Base-by-base conservation (phyloP, 2,329 filamentous ascomycete species). In the Colletotrichum liaoningense region DNA sequence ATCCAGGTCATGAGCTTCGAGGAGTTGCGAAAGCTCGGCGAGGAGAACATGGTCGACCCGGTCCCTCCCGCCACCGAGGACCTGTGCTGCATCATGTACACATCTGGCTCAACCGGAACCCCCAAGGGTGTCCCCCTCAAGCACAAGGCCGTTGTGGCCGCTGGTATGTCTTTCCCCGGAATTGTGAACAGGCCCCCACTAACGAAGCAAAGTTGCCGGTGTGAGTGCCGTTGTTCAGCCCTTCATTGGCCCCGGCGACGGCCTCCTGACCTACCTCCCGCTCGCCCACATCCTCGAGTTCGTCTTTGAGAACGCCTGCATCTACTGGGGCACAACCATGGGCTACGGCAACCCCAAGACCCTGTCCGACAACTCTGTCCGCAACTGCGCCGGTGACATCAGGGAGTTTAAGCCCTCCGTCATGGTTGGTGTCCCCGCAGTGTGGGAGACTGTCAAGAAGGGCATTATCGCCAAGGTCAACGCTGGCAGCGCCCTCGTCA, bases 391-490 rank as follows among this genome's bases (percentile, higher is more conserved):
- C 78, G 95, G 95, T 77, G 95, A 97, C 79, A 97, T 97, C 78
- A 91, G 92, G 75, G 95, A 97, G 81, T 93, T 97, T 83, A 92
- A 91, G 82, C 95, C 95, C 3, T 94, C 93, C 6, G 90, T 97
- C 77, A 87, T 97, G 74, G 93, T 97, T 65, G 95, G 95, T 81
- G 95, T 97, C 5, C 95, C 95, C 3, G 94, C 94, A 35, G 94
- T 97, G 4, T 97, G 94, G 93, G 95, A 97, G 84, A 93, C 93
- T 4, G 93, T 97, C 74, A 97, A 97, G 89, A 97, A 97, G 86
- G 95, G 95, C 74, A 94, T 97, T 78, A 84, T 95, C 72, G 86
- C 87, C 81, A 95, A 95, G 85, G 91, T 97, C 69, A 89, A 92
- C 80, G 89, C 91, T 76, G 89, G 92, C 79, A 92, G 90, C 79